Percentiles rank a stretch among this genome's conserved stretches.
Evolutionary conservation across 192 early-diverging fungal genomes (phyloP).

Genomic region (Linnemannia hyalina): DNA sequence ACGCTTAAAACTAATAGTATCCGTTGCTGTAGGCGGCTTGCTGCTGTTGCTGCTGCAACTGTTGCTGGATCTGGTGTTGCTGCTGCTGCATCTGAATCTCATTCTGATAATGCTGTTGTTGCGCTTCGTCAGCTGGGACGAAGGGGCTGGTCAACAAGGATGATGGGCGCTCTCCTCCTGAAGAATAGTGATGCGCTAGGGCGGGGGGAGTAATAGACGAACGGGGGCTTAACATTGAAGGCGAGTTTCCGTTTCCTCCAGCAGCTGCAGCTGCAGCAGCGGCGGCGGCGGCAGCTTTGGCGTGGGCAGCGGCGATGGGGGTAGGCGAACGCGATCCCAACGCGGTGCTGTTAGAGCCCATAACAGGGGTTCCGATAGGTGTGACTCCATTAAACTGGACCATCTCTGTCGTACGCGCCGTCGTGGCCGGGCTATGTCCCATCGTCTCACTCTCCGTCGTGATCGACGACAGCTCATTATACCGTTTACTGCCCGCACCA

Average conservation of each 20-base stretch:
- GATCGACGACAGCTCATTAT: constrained; percentile 46
- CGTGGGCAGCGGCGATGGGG: constrained; percentile 32
- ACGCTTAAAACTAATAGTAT: not conserved
- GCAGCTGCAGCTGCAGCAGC: not conserved
- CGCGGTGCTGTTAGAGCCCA: not conserved
- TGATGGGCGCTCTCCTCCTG: constrained; percentile 20
- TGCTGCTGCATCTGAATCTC: constrained; percentile 10
- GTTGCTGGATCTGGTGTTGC: constrained; percentile 23
- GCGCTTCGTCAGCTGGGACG: constrained; percentile 23
- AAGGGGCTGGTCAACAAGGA: constrained; percentile 47
- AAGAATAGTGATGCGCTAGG: not conserved
- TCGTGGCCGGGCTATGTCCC: constrained; percentile 25
- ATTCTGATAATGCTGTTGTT: constrained; percentile 13
- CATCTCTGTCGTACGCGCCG: constrained; percentile 33
- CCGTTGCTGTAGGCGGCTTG: constrained; percentile 15
- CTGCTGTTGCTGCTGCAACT: constrained; percentile 27
- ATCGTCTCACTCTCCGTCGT: constrained; percentile 17
- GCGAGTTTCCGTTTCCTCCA: not conserved
- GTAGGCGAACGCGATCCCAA: constrained; percentile 36
- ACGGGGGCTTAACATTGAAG: not conserved
- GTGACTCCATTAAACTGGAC: not conserved
- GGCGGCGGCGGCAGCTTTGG: constrained; percentile 10
- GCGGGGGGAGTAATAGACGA: not conserved
- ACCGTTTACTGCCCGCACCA: constrained; percentile 11
- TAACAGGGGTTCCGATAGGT: not conserved